Evolutionary conservation across 2,329 filamentous ascomycete genomes (phyloP).

Genomic region (Myriosclerotinia scirpicola): DNA sequence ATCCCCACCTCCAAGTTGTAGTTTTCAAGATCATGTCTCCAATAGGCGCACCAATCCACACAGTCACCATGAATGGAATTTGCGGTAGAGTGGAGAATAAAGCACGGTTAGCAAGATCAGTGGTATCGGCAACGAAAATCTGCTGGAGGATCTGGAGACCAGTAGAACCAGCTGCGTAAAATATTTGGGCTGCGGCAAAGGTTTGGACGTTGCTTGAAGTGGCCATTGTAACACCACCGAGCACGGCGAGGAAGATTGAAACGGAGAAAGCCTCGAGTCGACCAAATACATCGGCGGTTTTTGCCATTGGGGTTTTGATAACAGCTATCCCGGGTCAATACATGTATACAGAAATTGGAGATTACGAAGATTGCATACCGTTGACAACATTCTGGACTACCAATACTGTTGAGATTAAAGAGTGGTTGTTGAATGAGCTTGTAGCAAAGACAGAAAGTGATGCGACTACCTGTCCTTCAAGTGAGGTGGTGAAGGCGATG

Average conservation of each 20-base stretch:
- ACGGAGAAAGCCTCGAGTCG: conserved; percentile 49
- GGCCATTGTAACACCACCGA: conserved; percentile 65
- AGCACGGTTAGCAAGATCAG: conserved; percentile 61
- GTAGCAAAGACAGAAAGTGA: conserved; percentile 46
- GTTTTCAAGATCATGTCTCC: conserved; percentile 46
- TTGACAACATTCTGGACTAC: conserved; percentile 21
- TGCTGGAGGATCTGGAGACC: conserved; percentile 49
- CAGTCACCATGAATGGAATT: conserved; percentile 45
- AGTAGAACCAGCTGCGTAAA: conserved; percentile 62
- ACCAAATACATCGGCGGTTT: conserved; percentile 52
- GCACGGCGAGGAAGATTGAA: conserved; percentile 45
- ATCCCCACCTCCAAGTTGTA: conserved; percentile 61
- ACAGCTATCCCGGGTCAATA: conserved; percentile 45
- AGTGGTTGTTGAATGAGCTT: conserved; percentile 52
- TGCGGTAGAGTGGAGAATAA: conserved; percentile 45
- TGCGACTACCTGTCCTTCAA: conserved; percentile 40
- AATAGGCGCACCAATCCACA: conserved; percentile 47
- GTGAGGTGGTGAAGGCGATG: conserved; percentile 22
- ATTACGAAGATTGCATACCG: not conserved
- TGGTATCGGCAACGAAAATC: conserved; percentile 68
- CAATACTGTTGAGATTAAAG: conserved; percentile 41
- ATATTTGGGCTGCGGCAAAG: conserved; percentile 58
- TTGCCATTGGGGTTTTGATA: conserved; percentile 57
- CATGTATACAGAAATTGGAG: conserved; percentile 46
- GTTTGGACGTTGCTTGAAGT: conserved; percentile 57